Conservation (phyloP, 345 rosid genomes). For the Eucalyptus shirleyi region DNA sequence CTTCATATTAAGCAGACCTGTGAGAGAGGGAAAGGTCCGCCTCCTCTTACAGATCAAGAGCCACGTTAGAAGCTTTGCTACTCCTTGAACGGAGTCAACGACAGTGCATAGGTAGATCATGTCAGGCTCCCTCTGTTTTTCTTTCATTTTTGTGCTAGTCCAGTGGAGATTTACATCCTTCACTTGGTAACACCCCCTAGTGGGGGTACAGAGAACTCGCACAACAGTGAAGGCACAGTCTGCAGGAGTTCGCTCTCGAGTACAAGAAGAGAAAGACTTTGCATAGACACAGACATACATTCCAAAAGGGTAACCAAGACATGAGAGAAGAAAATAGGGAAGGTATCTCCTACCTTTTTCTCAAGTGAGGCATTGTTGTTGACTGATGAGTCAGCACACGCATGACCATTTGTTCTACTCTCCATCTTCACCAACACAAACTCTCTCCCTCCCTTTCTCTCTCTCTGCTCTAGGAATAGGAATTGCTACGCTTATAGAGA, state of each 20-base stretch:
- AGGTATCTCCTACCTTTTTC: not conserved
- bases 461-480: not conserved
- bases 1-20: not conserved
- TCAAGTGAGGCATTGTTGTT: not conserved
- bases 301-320: not conserved
- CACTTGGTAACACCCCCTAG: not conserved
- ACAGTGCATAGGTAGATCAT: not conserved
- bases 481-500: not conserved
- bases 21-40: not conserved
- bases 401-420: not conserved
- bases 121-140: not conserved
- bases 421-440: not conserved
- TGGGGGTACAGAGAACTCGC: not conserved
- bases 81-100: not conserved
- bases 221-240: not conserved
- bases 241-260: not conserved
- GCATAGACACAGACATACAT: not conserved
- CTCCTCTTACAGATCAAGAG: not conserved
- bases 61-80: not conserved
- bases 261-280: not conserved
- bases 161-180: not conserved
- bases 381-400: not conserved
- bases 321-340: not conserved
- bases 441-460: not conserved
- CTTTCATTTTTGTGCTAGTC: not conserved